Evolutionary conservation across 805 yeast genomes (phyloP), one percentile per base, ranked within the genome.

Genomic region (Nakazawaea siamensis): DNA sequence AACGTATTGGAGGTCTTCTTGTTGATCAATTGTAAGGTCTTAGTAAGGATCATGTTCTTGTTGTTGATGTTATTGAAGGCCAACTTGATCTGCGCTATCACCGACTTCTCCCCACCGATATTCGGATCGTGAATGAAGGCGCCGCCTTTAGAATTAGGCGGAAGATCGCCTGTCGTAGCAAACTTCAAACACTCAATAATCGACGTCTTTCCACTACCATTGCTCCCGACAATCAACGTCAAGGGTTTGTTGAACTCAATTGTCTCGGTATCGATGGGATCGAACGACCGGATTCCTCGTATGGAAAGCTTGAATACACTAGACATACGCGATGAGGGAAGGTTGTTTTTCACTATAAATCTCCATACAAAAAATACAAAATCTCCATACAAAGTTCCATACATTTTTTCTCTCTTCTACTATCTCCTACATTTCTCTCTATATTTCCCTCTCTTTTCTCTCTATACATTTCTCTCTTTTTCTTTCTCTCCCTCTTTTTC

Each of bases 131-230:
- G 92, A 6, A 92, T 73, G 54, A 92, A 92, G 1, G 97, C 97
- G 7, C 97, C 97, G 34, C 95, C 95, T 52, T 84, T 87, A 29
- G 88, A 77, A 50, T 90, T 88, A 0, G 98, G 98, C 2, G 99
- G 99, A 39, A 88, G 62, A 50, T 82, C 92, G 8, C 97, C 97
- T 0, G 98, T 90, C 9, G 98, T 86, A 15, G 94, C 90, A 56
- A 87, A 92, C 52, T 87, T 74, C 41, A 92, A 64, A 53, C 97
- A 87, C 56, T 92, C 99, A 42, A 92, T 94, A 38, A 92, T 79
- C 1, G 97, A 88, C 0, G 97, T 92, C 54, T 92, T 90, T 9
- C 98, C 98, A 19, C 95, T 81, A 21, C 98, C 97, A 57, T 92
- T 92, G 34, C 82, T 82, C 0, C 99, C 99, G 19, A 94, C 95